Base-by-base conservation (phyloP, 108 stramenopile genomes). In the Epipyxis sp. region DNA sequence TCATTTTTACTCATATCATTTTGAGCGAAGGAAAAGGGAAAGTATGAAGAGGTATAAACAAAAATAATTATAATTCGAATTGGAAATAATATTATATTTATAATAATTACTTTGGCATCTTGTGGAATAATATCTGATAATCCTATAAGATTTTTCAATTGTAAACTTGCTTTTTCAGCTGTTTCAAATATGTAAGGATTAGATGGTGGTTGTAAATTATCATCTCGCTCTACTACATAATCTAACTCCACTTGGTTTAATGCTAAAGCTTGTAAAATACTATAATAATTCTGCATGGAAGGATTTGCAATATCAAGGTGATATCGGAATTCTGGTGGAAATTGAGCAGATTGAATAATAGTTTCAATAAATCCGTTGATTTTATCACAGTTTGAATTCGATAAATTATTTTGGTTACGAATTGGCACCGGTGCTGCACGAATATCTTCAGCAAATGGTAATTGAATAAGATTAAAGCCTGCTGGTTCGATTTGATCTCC, bases 131-230 rank as follows among this genome's bases (percentile, higher is more conserved):
- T n/a, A n/a, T n/a, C n/a, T n/a, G n/a, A n/a, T n/a, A n/a, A n/a
- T n/a, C n/a, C n/a, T n/a, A n/a, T n/a, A n/a, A n/a, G n/a, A n/a
- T n/a, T n/a, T n/a, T n/a, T n/a, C n/a, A n/a, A n/a, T n/a, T n/a
- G 61, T 44, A 42, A 1, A 42, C 76, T 79, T n/a, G n/a, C n/a
- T n/a, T n/a, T n/a, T n/a, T n/a, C n/a, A n/a, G n/a, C n/a, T n/a
- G n/a, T n/a, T n/a, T n/a, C n/a, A n/a, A n/a, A n/a, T n/a, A n/a
- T n/a, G n/a, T n/a, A n/a, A n/a, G n/a, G n/a, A n/a, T n/a, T n/a
- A n/a, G n/a, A n/a, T n/a, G n/a, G n/a, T n/a, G n/a, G 71, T 42
- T 32, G 71, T 42, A 74, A 42, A 37, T 10, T 74, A 42, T 74
- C 71, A 42, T 74, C 32, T 16, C 41, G 37, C 71, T 3, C 71